Evolutionary conservation across 805 yeast species (phyloP), one percentile per base, ranked within the genome.

Genomic region (Metschnikowia aberdeeniae): DNA sequence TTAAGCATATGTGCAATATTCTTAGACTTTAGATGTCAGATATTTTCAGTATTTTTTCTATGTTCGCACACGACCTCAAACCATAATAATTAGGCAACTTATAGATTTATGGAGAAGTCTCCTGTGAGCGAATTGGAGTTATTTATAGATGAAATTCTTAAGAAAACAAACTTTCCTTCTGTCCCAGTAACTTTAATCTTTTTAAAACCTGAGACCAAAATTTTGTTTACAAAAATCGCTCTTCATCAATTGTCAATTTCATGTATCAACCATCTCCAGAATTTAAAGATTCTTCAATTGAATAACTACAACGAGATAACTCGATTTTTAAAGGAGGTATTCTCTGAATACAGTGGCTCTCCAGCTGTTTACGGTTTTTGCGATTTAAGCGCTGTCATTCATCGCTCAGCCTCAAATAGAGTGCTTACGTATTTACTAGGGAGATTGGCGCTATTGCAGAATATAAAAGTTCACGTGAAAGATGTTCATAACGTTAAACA

Each of bases 1-100:
- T 39, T 39, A 22, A 39, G 35, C 42, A 39, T 39, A 35, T 17
- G 20, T 37, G 19, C 31, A 29, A 14, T 13, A 14, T n/a, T 12
- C 30, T 20, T 37, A 17, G 31, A 14, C 28, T 8, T 17, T n/a
- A 9, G n/a, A 11, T 27, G 22, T 17, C 32, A 14, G 40, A 36
- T 12, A 37, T 37, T 37, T 39, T 30, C 34, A 39, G 13, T 24
- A 22, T 39, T 39, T 39, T 32, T 39, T 31, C 36, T 19, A 31
- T 13, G 42, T 32, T 22, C 35, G 35, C 42, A 39, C 42, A 39
- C 42, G 42, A 39, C 42, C 42, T 8, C 35, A 11, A n/a, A 13
- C 32, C 34, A 31, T 14, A 20, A 27, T 6, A 32, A 9, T 13
- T 29, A 11, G 31, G 31, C 31, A n/a, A 5, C 6, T 29, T n/a